Percentiles rank a stretch among this genome's conserved stretches.
phyloP scores from a whole-genome alignment of 805 yeast genomes.

The Candida silvicultrix region DNA sequence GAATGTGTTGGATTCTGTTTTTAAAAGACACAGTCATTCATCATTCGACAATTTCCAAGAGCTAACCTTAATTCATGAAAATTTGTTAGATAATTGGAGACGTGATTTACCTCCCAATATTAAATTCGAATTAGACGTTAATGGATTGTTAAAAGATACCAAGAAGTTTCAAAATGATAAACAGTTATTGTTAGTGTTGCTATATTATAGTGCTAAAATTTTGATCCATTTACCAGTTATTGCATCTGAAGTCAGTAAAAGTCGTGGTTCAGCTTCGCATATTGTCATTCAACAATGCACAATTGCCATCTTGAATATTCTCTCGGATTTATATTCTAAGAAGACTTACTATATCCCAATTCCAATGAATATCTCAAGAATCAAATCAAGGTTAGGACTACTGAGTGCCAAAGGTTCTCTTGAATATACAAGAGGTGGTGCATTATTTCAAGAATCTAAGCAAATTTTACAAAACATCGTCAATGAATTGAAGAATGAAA shows the following conservation, averaged over 20 bases:
- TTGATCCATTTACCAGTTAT: constrained; percentile 60
- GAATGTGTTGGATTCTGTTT: constrained; percentile 62
- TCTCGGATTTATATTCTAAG: constrained; percentile 34
- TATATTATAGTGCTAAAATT: constrained; percentile 58
- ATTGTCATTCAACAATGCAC: constrained; percentile 66
- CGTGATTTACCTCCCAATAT: constrained; percentile 56
- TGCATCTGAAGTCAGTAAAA: constrained; percentile 28
- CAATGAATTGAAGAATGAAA: constrained; percentile 43
- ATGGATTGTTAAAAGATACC: constrained; percentile 38
- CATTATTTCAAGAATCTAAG: constrained; percentile 66
- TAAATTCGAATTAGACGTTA: constrained; percentile 57
- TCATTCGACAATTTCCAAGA: constrained; percentile 17
- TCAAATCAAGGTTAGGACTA: constrained; percentile 56
- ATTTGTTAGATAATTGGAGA: constrained; percentile 74
- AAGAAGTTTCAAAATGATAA: constrained; percentile 26
- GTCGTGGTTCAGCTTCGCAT: constrained; percentile 47
- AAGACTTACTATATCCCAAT: constrained; percentile 47
- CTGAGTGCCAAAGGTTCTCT: constrained; percentile 70
- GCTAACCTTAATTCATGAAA: constrained; percentile 43
- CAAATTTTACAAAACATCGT: constrained; percentile 45
- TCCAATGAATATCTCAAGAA: constrained; percentile 57
- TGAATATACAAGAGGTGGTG: constrained; percentile 80
- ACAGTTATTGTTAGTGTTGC: constrained; percentile 45
- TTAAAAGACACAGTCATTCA: constrained; percentile 39
- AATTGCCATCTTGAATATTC: constrained; percentile 48